Evolutionary conservation across 805 yeast genomes (phyloP).

Genomic region (Saccharomycopsis sp.): DNA sequence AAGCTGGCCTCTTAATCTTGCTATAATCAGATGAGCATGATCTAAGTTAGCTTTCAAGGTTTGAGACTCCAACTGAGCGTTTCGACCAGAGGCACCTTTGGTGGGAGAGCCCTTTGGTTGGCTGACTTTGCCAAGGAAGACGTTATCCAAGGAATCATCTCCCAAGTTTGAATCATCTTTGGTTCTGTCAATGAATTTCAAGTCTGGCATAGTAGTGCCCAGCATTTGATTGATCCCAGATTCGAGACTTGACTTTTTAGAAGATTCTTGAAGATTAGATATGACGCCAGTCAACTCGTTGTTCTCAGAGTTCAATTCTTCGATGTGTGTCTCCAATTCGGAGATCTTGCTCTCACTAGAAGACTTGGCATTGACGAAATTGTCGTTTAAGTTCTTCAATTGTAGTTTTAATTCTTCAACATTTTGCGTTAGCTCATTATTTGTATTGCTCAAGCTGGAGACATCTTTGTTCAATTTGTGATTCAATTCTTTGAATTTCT

Average conservation of each 20-base stretch:
- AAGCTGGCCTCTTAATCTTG: conserved; percentile 46
- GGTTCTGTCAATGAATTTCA: conserved; percentile 24
- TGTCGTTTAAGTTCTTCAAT: conserved; percentile 33
- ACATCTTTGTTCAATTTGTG: conserved; percentile 33
- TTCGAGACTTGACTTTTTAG: not conserved
- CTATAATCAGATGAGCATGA: conserved; percentile 54
- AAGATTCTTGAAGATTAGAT: conserved; percentile 10
- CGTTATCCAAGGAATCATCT: conserved; percentile 2
- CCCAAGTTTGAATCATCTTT: conserved; percentile 22
- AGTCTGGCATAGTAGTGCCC: conserved; percentile 21
- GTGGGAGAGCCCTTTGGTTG: conserved; percentile 32
- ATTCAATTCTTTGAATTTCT: conserved; percentile 34
- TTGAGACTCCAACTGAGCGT: conserved; percentile 50
- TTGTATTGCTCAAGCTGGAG: conserved; percentile 30
- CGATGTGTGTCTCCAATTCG: conserved; percentile 43
- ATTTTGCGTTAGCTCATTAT: conserved; percentile 35
- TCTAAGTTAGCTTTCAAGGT: conserved; percentile 54
- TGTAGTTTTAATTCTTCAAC: conserved; percentile 39
- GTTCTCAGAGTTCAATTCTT: conserved; percentile 61
- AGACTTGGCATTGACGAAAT: conserved; percentile 30
- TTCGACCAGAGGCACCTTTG: conserved; percentile 31
- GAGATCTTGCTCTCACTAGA: conserved; percentile 35
- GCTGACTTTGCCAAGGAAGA: conserved; percentile 25
- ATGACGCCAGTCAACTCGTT: conserved; percentile 45
- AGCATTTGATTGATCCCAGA: too few species aligned